Conservation (phyloP, 495 filamentous ascomycete genomes). For the Lophiostoma macrostomum region DNA sequence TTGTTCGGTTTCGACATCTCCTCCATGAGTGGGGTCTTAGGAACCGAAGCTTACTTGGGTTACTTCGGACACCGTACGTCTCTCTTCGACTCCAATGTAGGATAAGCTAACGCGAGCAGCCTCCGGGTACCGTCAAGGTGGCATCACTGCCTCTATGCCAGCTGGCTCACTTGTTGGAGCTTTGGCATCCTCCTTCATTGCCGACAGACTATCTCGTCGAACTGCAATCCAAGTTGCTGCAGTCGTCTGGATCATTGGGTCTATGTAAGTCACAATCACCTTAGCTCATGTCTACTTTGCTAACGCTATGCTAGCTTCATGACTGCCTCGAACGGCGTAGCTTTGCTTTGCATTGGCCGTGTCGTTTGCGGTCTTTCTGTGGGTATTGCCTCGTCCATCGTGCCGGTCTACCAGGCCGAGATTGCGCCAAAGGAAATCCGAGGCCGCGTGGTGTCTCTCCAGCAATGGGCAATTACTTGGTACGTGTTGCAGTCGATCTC, state of each 20-base stretch:
- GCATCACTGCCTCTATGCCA: slow-evolving; percentile 68
- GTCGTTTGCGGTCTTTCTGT: slow-evolving; percentile 70
- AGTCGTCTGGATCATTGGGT: slow-evolving; percentile 69
- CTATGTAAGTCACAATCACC: slow-evolving; percentile 46
- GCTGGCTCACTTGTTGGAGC: slow-evolving; percentile 73
- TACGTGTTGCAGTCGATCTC: slow-evolving; percentile 2
- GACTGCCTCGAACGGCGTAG: slow-evolving; percentile 57
- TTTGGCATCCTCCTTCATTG: slow-evolving; percentile 61
- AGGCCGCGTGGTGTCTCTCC: slow-evolving; percentile 68
- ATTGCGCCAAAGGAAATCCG: slow-evolving; percentile 75
- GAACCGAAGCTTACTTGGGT: slow-evolving; percentile 57
- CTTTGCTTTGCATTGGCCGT: slow-evolving; percentile 65
- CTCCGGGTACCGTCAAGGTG: slow-evolving; percentile 56
- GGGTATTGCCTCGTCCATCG: slow-evolving; percentile 70
- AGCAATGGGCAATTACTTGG: slow-evolving; percentile 80
- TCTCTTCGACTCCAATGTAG: neutral
- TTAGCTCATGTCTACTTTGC: neutral
- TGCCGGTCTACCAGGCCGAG: slow-evolving; percentile 78
- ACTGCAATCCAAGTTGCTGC: slow-evolving; percentile 66
- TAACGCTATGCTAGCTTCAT: slow-evolving; percentile 47
- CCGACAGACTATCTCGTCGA: slow-evolving; percentile 66
- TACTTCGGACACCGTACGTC: slow-evolving; percentile 54
- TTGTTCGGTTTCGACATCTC: slow-evolving; percentile 74
- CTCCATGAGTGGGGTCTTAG: slow-evolving; percentile 66
- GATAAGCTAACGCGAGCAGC: neutral